Evolutionary conservation across 78 protist genomes (phyloP), one percentile per base, ranked within the genome.

Genomic region (Tieghemostelium lacteum): DNA sequence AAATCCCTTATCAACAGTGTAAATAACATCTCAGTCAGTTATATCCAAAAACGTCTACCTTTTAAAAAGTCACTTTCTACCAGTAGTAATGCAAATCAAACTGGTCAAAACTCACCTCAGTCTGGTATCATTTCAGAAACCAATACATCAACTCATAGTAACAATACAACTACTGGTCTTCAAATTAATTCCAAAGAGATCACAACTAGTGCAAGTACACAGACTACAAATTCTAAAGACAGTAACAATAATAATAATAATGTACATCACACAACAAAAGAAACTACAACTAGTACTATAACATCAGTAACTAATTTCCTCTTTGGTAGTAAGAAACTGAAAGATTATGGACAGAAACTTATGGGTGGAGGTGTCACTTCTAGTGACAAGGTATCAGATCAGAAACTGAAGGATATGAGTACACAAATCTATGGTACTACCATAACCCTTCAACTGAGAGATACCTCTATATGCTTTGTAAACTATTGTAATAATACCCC

Each of bases 381-480:
- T 19, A 78, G 88, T 55, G 34, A 31, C 22, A 78, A 78, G 40
- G 37, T 75, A 17, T 58, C 88, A 7, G 75, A 64, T 36, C 76
- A 83, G 65, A 83, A 69, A 42, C 49, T 50, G 37, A 83, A 83
- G 17, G 91, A 83, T 52, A 61, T 40, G 2, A 57, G 8, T 16
- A 57, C 50, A n/a, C n/a, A n/a, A n/a, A 76, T 63, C 14, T 83
- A 40, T 83, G 91, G 91, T 40, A 83, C 91, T 2, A 40, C 60
- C 3, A 83, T 83, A 16, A 67, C 70, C 19, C 69, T 83, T 37
- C 78, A 83, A 40, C 17, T 83, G 5, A 24, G 78, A 19, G 91
- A 83, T 42, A 83, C 91, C 4, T 55, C 71, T 37, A 31, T 83
- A 33, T 69, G 77, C 29, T 83, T 83, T 36, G 12, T 52, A 73